Evolutionary conservation across 305 asterid genomes (phyloP).

Genomic region (Fraxinus paxiana): DNA sequence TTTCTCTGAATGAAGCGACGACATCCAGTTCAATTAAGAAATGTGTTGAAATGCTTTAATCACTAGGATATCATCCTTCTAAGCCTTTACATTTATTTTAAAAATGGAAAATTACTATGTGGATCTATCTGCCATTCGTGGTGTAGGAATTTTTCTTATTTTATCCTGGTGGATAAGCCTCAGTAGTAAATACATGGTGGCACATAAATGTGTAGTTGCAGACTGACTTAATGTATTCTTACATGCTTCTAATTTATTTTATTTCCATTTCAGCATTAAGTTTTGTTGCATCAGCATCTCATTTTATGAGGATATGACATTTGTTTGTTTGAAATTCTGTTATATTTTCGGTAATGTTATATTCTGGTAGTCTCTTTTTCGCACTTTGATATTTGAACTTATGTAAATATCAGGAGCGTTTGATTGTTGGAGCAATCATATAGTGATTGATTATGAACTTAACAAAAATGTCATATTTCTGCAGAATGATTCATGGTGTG

Average conservation of each 20-base stretch:
- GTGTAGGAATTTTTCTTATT: not conserved
- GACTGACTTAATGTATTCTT: not conserved
- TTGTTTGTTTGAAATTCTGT: not conserved
- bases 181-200: not conserved
- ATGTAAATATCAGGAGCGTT: not conserved
- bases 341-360: not conserved
- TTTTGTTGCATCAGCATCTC: not conserved
- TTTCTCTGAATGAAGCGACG: not conserved
- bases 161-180: not conserved
- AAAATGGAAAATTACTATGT: not conserved
- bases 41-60: not conserved
- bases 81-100: not conserved
- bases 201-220: not conserved
- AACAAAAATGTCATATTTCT: conserved; percentile 4
- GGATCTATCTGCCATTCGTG: not conserved
- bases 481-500: conserved; percentile 95
- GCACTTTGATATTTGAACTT: not conserved
- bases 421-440: not conserved
- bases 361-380: not conserved
- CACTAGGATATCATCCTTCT: not conserved
- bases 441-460: conserved; percentile 13
- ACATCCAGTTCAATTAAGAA: not conserved
- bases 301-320: not conserved
- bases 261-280: conserved; percentile 2
- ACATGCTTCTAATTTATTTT: not conserved